phyloP scores from a whole-genome alignment of 2,329 filamentous ascomycete species.

The Cryphonectria parasitica region DNA sequence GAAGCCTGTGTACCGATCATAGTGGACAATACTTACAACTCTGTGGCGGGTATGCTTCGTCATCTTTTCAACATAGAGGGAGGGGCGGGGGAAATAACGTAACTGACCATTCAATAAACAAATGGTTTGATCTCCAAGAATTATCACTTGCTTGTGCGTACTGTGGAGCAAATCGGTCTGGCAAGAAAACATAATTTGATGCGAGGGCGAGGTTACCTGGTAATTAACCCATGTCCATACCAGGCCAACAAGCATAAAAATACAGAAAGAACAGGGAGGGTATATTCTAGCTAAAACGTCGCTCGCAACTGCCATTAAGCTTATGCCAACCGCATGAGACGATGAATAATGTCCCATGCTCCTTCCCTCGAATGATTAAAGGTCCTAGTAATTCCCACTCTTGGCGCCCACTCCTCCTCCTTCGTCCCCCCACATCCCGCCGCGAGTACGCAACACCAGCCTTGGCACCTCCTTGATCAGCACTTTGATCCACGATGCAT shows the following conservation, averaged over 20 bases:
- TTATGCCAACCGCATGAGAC: neutral
- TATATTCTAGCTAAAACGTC: neutral
- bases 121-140: neutral
- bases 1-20: neutral
- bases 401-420: neutral
- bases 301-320: neutral
- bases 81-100: neutral
- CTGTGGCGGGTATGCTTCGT: neutral
- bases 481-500: neutral
- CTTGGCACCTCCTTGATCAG: conserved; percentile 12
- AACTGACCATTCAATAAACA: neutral
- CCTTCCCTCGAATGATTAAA: neutral
- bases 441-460: neutral
- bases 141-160: neutral
- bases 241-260: neutral
- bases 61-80: neutral
- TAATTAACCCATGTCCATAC: neutral
- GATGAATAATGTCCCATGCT: neutral
- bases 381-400: neutral
- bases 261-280: neutral
- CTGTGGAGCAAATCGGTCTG: neutral
- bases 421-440: neutral
- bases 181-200: neutral
- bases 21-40: neutral
- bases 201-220: neutral